These are phyloP conservation scores for Chaetomium globosum DNA, from an alignment of 2,329 filamentous ascomycete species.

Conservation along the genomic window DNA sequence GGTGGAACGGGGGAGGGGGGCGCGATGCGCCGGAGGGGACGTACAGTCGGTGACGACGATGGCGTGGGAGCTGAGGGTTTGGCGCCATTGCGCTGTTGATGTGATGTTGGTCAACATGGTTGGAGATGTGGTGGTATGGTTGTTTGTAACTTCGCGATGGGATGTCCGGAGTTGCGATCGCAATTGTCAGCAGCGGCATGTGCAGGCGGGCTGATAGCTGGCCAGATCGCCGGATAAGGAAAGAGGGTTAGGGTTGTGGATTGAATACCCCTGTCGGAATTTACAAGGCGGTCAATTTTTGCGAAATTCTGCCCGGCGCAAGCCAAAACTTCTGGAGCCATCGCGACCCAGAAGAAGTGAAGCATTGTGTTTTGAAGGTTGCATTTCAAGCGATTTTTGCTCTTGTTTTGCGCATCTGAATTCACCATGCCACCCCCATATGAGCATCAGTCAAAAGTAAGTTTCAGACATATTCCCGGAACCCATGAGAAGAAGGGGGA, in stretches of 20 bases:
- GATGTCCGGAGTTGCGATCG: slow-evolving; percentile 12
- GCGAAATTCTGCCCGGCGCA: slow-evolving; percentile 30
- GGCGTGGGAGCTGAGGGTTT: slow-evolving; percentile 69
- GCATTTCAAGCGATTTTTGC: slow-evolving; percentile 5
- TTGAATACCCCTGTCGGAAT: not conserved
- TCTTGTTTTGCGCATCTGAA: not conserved
- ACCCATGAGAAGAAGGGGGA: not conserved
- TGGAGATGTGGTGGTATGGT: slow-evolving; percentile 41
- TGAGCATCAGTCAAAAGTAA: slow-evolving; percentile 33
- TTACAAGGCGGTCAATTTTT: slow-evolving; percentile 37
- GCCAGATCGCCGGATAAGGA: slow-evolving; percentile 31
- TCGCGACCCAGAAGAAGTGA: not conserved
- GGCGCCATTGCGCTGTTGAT: slow-evolving; percentile 71
- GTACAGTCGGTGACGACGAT: slow-evolving; percentile 90
- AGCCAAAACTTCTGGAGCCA: slow-evolving; percentile 27
- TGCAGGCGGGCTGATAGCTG: slow-evolving; percentile 32
- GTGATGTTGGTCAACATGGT: slow-evolving; percentile 58
- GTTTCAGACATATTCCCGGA: slow-evolving; percentile 2
- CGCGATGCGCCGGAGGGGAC: slow-evolving; percentile 39
- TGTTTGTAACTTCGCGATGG: not conserved
- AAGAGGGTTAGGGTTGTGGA: slow-evolving; percentile 20
- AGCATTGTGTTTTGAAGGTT: not conserved
- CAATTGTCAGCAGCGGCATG: slow-evolving; percentile 27
- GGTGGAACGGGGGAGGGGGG: slow-evolving; percentile 1
- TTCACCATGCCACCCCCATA: slow-evolving; percentile 34